Conservation (phyloP, 2,329 filamentous ascomycete genomes). For the Colletotrichum tabaci region DNA sequence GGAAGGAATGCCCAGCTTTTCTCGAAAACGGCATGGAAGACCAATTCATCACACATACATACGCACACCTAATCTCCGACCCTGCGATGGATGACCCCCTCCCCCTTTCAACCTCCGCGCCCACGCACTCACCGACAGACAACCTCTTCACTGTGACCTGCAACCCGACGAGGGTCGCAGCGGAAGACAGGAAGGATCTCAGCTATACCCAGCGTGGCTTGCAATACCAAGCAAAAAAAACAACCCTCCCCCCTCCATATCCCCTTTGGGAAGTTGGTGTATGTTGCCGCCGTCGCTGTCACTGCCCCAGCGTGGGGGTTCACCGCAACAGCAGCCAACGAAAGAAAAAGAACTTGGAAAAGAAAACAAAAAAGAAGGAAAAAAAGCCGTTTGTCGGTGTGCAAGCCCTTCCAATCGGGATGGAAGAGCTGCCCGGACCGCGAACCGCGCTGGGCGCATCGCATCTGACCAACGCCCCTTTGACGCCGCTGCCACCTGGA, state of each 20-base stretch:
- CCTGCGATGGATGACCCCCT: neutral
- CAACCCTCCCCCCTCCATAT: neutral
- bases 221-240: neutral
- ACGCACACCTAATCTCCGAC: neutral
- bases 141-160: neutral
- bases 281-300: neutral
- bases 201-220: neutral
- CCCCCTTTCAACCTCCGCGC: neutral
- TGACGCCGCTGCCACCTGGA: neutral
- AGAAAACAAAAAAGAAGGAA: too few relatives aligned
- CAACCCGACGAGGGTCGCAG: neutral
- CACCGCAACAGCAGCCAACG: neutral
- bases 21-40: constrained; percentile 2
- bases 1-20: neutral
- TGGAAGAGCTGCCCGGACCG: constrained; percentile 10
- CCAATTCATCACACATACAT: neutral
- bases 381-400: neutral
- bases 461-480: constrained; percentile 1
- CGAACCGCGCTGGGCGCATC: constrained; percentile 1
- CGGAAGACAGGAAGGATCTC: neutral
- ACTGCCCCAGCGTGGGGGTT: neutral
- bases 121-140: neutral
- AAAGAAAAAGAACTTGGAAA: neutral
- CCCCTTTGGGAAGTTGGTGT: constrained; percentile 4
- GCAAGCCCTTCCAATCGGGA: neutral